A percentile compares a stretch with the other conserved stretches of the same genome.
Conservation (phyloP, 306 rosid species). For the Prunus armeniaca region DNA sequence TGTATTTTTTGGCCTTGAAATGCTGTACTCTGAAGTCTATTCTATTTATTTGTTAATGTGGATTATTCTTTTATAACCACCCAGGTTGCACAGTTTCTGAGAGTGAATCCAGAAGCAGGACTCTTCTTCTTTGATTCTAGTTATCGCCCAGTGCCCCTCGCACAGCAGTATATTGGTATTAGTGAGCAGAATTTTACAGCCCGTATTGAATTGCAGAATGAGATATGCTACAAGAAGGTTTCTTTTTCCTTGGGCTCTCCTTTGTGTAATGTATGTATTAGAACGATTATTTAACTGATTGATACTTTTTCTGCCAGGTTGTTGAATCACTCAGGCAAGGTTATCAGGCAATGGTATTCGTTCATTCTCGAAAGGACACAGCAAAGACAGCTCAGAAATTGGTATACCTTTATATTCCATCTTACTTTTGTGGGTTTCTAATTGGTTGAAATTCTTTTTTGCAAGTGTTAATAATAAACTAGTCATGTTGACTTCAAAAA, state of each 20-base stretch:
- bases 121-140: constrained; percentile 95
- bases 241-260: constrained; percentile 24
- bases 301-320: constrained; percentile 47
- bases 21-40: constrained; percentile 28
- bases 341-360: constrained; percentile 96
- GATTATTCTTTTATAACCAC: constrained; percentile 18
- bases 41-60: constrained; percentile 10
- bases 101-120: constrained; percentile 91
- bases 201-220: constrained; percentile 79
- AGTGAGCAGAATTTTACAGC: constrained; percentile 84
- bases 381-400: constrained; percentile 86
- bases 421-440: constrained; percentile 15
- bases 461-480: neutral
- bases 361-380: constrained; percentile 94
- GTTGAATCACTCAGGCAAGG: constrained; percentile 86
- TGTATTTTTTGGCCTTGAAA: constrained; percentile 14
- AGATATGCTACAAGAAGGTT: constrained; percentile 94
- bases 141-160: constrained; percentile 99
- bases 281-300: constrained; percentile 18
- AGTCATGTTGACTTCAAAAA: neutral
- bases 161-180: constrained; percentile 93
- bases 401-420: constrained; percentile 41
- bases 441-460: constrained; percentile 26
- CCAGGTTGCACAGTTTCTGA: constrained; percentile 92
- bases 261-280: constrained; percentile 22